phyloP scores from a whole-genome alignment of 176 grass and related monocot genomes.

The Olyra latifolia region DNA sequence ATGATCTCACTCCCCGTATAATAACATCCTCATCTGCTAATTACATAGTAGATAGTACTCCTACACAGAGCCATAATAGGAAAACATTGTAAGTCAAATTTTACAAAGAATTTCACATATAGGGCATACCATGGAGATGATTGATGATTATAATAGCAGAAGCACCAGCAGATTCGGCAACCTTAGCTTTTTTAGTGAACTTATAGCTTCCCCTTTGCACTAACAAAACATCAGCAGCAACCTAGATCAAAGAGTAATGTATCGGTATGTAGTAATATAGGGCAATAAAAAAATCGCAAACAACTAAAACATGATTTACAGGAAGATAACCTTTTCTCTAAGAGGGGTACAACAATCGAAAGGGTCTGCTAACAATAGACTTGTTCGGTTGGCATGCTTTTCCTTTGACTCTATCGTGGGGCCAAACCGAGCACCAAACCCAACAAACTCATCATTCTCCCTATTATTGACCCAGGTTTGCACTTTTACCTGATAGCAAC shows the following conservation, averaged over 20 bases:
- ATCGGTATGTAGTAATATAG: conserved; percentile 1
- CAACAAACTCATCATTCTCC: conserved; percentile 82
- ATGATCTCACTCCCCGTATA: neutral
- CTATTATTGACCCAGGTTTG: conserved; percentile 82
- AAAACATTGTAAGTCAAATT: neutral
- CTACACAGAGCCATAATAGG: neutral
- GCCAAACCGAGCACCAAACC: conserved; percentile 94
- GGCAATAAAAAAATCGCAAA: conserved; percentile 11
- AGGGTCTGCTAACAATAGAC: conserved; percentile 64
- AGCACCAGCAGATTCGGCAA: conserved; percentile 83
- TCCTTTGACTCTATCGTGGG: conserved; percentile 87
- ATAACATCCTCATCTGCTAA: conserved; percentile 15
- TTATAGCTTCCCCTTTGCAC: conserved; percentile 80
- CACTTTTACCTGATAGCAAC: conserved; percentile 73
- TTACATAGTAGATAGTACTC: conserved; percentile 6
- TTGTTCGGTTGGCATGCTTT: conserved; percentile 71
- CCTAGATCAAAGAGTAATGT: conserved; percentile 38
- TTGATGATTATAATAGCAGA: conserved; percentile 97
- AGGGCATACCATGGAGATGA: conserved; percentile 59
- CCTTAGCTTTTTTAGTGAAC: conserved; percentile 81
- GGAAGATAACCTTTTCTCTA: conserved; percentile 54
- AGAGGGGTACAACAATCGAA: conserved; percentile 60
- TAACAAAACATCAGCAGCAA: conserved; percentile 79
- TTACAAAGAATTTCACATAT: conserved; percentile 16
- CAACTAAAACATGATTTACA: conserved; percentile 6